These are phyloP conservation scores for Starmera dryadoides DNA, from an alignment of 805 yeast genomes.

Conservation along the genomic window DNA sequence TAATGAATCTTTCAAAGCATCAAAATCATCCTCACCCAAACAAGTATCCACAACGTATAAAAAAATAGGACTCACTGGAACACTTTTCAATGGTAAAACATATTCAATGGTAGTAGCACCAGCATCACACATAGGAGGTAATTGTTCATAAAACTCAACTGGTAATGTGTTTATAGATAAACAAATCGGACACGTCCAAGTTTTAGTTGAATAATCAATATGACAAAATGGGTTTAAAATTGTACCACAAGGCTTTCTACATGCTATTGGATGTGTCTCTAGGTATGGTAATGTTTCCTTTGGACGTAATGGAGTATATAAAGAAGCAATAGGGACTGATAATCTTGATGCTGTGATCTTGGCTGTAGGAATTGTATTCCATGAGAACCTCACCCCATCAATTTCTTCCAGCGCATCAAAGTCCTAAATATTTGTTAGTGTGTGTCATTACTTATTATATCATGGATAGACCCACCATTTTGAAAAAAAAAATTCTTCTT, in stretches of 20 bases:
- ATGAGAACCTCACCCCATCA: conserved; percentile 56
- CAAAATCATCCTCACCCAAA: conserved; percentile 42
- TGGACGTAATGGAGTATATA: conserved; percentile 53
- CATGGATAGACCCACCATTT: too few species aligned
- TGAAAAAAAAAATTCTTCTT: too few species aligned
- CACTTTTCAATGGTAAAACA: conserved; percentile 27
- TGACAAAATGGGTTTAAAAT: conserved; percentile 44
- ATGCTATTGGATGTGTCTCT: conserved; percentile 36
- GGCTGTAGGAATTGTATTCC: conserved; percentile 54
- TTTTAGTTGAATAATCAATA: conserved; percentile 19
- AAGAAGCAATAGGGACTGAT: conserved; percentile 47
- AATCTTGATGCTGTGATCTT: conserved; percentile 44
- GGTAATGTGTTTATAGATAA: conserved; percentile 36
- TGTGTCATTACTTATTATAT: background rate
- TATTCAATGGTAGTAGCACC: conserved; percentile 47
- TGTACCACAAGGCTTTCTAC: conserved; percentile 45
- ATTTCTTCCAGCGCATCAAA: conserved; percentile 48
- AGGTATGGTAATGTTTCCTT: conserved; percentile 30
- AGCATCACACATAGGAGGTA: conserved; percentile 31
- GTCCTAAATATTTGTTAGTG: background rate
- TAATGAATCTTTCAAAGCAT: conserved; percentile 44
- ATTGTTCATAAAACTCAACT: conserved; percentile 12
- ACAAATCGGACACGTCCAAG: conserved; percentile 57
- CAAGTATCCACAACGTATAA: conserved; percentile 54
- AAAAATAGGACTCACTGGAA: conserved; percentile 35